Percentiles rank a stretch among this genome's conserved stretches.
phyloP scores from a whole-genome alignment of 2,329 filamentous ascomycete species.

The Colletotrichum cordylinicola region DNA sequence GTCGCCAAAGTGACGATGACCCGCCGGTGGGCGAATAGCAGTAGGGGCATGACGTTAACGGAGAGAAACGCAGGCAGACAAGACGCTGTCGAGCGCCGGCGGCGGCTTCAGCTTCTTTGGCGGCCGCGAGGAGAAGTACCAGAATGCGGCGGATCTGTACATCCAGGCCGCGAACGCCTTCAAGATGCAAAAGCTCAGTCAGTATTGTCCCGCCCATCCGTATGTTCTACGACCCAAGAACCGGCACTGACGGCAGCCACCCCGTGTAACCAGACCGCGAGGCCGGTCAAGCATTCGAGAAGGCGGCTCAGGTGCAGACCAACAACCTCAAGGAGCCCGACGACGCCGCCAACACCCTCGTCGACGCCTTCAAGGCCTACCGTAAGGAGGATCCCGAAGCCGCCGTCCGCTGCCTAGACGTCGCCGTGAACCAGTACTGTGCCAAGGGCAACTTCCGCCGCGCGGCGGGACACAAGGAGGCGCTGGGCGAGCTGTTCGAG shows the following conservation, averaged over 20 bases:
- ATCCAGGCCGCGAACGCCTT: constrained; percentile 91
- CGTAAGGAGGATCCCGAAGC: constrained; percentile 83
- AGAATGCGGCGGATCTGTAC: constrained; percentile 87
- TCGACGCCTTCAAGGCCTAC: constrained; percentile 96
- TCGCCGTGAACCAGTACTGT: constrained; percentile 86
- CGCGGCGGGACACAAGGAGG: constrained; percentile 90
- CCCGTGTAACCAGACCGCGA: constrained; percentile 67
- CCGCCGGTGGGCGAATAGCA: background rate
- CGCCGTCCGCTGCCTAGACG: constrained; percentile 79
- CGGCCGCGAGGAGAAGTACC: constrained; percentile 85
- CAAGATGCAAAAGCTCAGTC: constrained; percentile 84
- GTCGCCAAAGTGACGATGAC: background rate
- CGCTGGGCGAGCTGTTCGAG: constrained; percentile 86
- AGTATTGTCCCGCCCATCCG: constrained; percentile 25
- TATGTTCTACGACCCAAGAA: background rate
- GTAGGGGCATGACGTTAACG: background rate
- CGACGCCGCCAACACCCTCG: constrained; percentile 86
- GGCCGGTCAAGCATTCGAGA: constrained; percentile 86
- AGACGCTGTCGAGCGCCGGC: constrained; percentile 74
- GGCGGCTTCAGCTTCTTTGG: constrained; percentile 91
- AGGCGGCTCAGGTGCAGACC: constrained; percentile 81
- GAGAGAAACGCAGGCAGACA: constrained; percentile 75
- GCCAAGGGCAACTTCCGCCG: constrained; percentile 88
- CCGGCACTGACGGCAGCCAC: background rate
- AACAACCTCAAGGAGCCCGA: constrained; percentile 88